Evolutionary conservation across 345 rosid species (phyloP).

Genomic region (Excoecaria cochinchinensis): DNA sequence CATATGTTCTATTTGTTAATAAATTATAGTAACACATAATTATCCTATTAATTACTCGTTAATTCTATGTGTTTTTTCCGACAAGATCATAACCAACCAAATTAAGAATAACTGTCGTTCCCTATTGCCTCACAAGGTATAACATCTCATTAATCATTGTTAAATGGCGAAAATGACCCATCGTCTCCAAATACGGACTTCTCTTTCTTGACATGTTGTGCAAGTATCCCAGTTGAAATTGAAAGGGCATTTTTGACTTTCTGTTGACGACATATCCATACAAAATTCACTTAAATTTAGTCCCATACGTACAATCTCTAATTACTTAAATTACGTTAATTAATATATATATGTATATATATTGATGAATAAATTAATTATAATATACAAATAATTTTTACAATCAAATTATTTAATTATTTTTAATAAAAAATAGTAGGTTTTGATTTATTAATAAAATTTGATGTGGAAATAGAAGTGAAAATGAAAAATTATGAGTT

Average conservation of each 20-base stretch:
- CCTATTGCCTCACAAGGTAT: not conserved
- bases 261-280: not conserved
- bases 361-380: too few species aligned
- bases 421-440: not conserved
- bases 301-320: too few species aligned
- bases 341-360: too few species aligned
- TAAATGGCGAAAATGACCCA: slow-evolving; percentile 23
- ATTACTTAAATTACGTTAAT: too few species aligned
- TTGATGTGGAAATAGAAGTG: not conserved
- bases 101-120: slow-evolving; percentile 12
- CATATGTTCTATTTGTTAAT: not conserved
- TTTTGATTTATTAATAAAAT: too few species aligned
- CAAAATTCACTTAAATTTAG: too few species aligned
- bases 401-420: too few species aligned
- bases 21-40: too few species aligned
- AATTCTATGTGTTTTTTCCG: slow-evolving; percentile 4
- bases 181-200: not conserved
- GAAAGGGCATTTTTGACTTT: slow-evolving; percentile 22
- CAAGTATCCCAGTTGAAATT: slow-evolving; percentile 4
- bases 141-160: not conserved
- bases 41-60: not conserved
- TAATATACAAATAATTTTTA: too few species aligned
- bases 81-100: slow-evolving; percentile 19
- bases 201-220: not conserved
- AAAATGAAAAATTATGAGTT: slow-evolving; percentile 7